Percentiles rank a stretch among this genome's conserved stretches.
Evolutionary conservation across 768 basidiomycete species (phyloP).

Genomic region (Peribolospora baueri): DNA sequence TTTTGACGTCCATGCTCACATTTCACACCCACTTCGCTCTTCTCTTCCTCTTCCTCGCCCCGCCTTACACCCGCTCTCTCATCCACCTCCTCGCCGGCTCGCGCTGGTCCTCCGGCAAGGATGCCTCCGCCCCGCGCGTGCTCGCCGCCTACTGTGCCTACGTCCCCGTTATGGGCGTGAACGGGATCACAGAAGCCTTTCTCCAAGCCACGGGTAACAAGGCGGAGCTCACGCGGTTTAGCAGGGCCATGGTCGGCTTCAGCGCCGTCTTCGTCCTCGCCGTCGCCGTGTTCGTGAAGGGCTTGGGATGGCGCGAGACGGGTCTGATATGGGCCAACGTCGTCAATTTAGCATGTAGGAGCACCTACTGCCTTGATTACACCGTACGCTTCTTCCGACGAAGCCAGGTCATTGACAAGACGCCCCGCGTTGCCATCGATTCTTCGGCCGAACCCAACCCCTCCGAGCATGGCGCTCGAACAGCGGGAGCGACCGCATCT

Average conservation of each 20-base stretch:
- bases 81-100: conserved; percentile 41
- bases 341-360: conserved; percentile 12
- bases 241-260: conserved; percentile 53
- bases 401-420: conserved; percentile 11
- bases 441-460: background rate
- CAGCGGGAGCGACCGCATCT: background rate
- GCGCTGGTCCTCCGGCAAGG: conserved; percentile 30
- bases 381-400: conserved; percentile 8
- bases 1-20: conserved; percentile 5
- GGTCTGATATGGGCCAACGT: conserved; percentile 15
- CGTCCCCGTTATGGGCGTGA: conserved; percentile 67
- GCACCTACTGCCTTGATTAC: conserved; percentile 6
- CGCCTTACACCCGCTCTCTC: conserved; percentile 45
- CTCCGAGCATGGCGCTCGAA: background rate
- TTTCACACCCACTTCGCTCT: conserved; percentile 9
- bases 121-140: conserved; percentile 55
- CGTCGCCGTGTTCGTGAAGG: conserved; percentile 27
- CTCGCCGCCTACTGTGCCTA: conserved; percentile 63
- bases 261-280: conserved; percentile 39
- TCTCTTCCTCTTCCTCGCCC: conserved; percentile 47
- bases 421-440: background rate
- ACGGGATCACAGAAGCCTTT: conserved; percentile 80
- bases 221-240: conserved; percentile 39
- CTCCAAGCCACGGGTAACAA: conserved; percentile 51
- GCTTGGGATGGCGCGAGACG: conserved; percentile 30